phyloP scores from a whole-genome alignment of 169 alveolate genomes.

The Plasmodium blacklocki region DNA sequence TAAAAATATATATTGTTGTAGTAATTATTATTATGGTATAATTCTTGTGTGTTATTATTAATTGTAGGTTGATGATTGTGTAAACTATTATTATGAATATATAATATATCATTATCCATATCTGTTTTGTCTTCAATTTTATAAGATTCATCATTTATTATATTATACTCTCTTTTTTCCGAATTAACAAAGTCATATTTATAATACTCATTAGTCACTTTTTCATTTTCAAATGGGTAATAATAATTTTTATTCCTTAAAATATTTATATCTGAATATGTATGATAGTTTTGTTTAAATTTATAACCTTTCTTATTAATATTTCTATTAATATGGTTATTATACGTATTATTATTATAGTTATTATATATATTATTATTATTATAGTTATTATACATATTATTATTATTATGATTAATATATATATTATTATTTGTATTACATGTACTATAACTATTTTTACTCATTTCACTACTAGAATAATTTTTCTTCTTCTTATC shows the following conservation, averaged over 20 bases:
- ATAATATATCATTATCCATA: constrained; percentile 12
- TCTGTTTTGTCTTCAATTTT: constrained; percentile 7
- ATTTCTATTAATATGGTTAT: neutral
- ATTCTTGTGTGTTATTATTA: constrained; percentile 4
- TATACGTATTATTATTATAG: no score
- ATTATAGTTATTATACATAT: no score
- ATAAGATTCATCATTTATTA: constrained; percentile 1
- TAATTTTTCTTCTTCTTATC: neutral
- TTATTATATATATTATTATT: no score
- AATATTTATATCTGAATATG: neutral
- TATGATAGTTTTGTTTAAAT: neutral
- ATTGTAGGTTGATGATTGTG: constrained; percentile 4
- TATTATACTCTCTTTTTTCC: constrained; percentile 36
- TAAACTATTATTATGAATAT: constrained; percentile 2
- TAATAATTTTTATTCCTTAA: neutral
- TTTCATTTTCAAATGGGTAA: neutral
- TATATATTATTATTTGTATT: neutral
- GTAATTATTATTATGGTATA: constrained; percentile 1
- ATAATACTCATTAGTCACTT: neutral
- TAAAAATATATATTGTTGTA: neutral
- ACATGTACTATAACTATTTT: neutral
- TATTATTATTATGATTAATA: neutral
- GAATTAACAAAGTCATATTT: neutral
- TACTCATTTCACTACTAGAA: constrained; percentile 5
- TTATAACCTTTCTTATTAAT: no score